Evolutionary conservation across 2,329 filamentous ascomycete species (phyloP).

Genomic region (Cadophora luteo-olivacea): DNA sequence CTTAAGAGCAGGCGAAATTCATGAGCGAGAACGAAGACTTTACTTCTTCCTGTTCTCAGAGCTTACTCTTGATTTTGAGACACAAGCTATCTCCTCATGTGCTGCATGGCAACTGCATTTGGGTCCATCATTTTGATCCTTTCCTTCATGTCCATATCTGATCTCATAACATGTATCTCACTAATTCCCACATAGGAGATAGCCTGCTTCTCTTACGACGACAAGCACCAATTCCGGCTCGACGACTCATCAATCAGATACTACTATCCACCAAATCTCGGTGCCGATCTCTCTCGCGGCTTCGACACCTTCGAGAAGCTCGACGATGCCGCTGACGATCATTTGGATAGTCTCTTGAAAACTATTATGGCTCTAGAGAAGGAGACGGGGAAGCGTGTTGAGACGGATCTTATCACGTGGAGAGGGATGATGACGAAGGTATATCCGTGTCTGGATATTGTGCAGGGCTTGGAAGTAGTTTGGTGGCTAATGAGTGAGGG

Average conservation of each 20-base stretch:
- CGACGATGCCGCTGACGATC: constrained; percentile 83
- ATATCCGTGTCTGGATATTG: too few species aligned
- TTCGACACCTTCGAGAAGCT: constrained; percentile 84
- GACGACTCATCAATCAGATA: constrained; percentile 84
- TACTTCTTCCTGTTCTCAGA: too few species aligned
- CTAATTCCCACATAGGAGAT: constrained; percentile 69
- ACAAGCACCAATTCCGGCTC: constrained; percentile 76
- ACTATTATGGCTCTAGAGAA: constrained; percentile 78
- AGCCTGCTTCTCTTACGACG: constrained; percentile 90
- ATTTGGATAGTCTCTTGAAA: constrained; percentile 82
- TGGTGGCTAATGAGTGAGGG: constrained; percentile 18
- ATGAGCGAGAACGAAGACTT: too few species aligned
- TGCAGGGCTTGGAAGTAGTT: too few species aligned
- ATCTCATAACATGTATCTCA: background rate
- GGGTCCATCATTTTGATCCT: background rate
- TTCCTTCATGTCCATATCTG: background rate
- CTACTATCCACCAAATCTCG: constrained; percentile 80
- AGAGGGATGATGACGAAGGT: constrained; percentile 99
- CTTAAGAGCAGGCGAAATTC: too few species aligned
- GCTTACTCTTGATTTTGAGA: too few species aligned
- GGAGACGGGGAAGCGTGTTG: constrained; percentile 68
- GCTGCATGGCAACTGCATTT: background rate
- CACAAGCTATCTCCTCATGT: background rate
- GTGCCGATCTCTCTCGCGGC: constrained; percentile 77
- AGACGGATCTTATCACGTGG: constrained; percentile 89